Percentiles rank a stretch among this genome's conserved stretches.
Evolutionary conservation across 2,329 filamentous ascomycete genomes (phyloP).

Genomic region (Epichloe gansuensis): DNA sequence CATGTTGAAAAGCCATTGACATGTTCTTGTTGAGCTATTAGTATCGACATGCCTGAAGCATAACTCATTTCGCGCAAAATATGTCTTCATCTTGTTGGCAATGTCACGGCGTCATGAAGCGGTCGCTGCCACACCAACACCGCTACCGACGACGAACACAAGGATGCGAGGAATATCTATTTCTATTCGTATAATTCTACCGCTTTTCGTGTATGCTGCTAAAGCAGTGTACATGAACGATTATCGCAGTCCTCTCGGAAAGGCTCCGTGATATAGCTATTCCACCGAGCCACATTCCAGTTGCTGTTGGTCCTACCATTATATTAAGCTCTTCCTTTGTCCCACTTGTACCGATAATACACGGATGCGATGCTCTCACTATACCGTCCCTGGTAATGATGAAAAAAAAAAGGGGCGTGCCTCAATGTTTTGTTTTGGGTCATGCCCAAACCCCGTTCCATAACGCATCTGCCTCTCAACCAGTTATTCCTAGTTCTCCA

Average conservation of each 20-base stretch:
- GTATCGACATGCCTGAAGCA: too few species aligned
- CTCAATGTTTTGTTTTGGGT: not conserved
- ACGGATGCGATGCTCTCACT: not conserved
- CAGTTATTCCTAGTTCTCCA: not conserved
- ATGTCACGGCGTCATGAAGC: too few species aligned
- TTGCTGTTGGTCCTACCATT: not conserved
- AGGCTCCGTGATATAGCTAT: not conserved
- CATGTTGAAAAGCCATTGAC: too few species aligned
- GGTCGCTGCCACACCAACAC: not conserved
- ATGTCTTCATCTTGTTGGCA: too few species aligned
- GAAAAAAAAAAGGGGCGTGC: not conserved
- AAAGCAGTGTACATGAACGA: not conserved
- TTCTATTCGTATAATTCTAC: not conserved
- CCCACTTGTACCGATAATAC: not conserved
- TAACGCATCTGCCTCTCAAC: constrained; percentile 2
- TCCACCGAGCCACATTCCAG: not conserved
- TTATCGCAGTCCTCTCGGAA: not conserved
- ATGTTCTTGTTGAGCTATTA: too few species aligned
- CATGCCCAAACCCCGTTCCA: not conserved
- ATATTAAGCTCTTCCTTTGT: not conserved
- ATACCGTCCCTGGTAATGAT: not conserved
- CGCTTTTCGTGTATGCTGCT: not conserved
- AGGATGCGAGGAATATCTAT: too few species aligned
- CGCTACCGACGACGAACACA: too few species aligned
- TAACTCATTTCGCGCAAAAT: too few species aligned